Evolutionary conservation across 768 basidiomycete genomes (phyloP).

Genomic region (Tephrocybe sp.): DNA sequence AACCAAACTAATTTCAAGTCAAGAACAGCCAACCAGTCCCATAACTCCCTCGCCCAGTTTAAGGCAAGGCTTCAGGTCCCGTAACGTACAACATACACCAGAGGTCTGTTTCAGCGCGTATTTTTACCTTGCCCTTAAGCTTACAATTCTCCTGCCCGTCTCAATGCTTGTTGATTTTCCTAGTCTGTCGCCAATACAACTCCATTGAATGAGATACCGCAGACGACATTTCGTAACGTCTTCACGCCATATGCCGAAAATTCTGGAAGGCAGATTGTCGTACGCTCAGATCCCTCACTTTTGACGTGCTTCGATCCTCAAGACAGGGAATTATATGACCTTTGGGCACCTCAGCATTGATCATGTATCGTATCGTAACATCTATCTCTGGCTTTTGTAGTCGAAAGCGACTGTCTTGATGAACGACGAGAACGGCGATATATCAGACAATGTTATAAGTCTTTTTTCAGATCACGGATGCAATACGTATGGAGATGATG

Average conservation of each 20-base stretch:
- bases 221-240: slow-evolving; percentile 27
- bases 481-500: no score
- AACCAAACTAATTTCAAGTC: not conserved
- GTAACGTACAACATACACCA: slow-evolving; percentile 4
- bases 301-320: slow-evolving; percentile 72
- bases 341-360: slow-evolving; percentile 63
- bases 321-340: slow-evolving; percentile 74
- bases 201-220: slow-evolving; percentile 25
- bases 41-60: slow-evolving; percentile 14
- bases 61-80: slow-evolving; percentile 11
- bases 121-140: not conserved
- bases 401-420: not conserved
- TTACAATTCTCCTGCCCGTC: not conserved
- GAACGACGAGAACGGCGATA: not conserved
- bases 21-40: slow-evolving; percentile 17
- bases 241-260: slow-evolving; percentile 24
- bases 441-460: not conserved
- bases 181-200: slow-evolving; percentile 8
- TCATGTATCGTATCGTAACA: not conserved
- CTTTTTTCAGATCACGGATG: not conserved
- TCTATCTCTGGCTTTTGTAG: not conserved
- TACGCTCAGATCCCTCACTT: slow-evolving; percentile 66
- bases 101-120: slow-evolving; percentile 3
- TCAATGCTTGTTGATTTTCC: slow-evolving; percentile 11
- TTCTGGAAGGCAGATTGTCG: slow-evolving; percentile 33